Evolutionary conservation across 306 rosid species (phyloP).

Genomic region (Castanopsis chinensis): DNA sequence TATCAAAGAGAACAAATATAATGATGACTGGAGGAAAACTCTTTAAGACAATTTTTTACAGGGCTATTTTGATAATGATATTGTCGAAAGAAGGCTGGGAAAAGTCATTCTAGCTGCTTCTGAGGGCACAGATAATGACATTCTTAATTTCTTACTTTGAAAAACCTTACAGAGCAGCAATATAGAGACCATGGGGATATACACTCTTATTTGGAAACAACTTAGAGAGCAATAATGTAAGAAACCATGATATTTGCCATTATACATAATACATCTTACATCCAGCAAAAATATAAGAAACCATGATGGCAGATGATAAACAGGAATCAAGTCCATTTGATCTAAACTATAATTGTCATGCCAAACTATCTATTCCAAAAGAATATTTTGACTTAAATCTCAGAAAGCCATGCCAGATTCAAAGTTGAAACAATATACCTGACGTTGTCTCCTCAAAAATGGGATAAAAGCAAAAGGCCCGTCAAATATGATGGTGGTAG

Average conservation of each 20-base stretch:
- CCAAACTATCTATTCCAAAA: conserved; percentile 3
- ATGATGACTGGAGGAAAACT: not conserved
- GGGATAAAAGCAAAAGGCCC: conserved; percentile 64
- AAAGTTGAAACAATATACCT: conserved; percentile 45
- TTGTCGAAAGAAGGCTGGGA: not conserved
- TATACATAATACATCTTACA: not conserved
- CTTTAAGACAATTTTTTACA: too few species aligned
- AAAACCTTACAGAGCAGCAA: too few species aligned
- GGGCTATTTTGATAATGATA: too few species aligned
- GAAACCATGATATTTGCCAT: not conserved
- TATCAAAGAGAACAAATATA: not conserved
- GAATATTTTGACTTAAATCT: not conserved
- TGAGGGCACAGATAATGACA: too few species aligned
- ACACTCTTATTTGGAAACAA: not conserved
- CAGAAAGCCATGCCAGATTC: not conserved
- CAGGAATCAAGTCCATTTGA: conserved; percentile 9
- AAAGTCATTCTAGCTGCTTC: not conserved
- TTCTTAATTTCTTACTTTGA: too few species aligned
- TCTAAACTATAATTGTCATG: not conserved
- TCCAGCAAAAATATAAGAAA: not conserved
- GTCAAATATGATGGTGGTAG: conserved; percentile 70
- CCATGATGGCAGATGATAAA: conserved; percentile 7
- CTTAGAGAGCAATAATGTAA: not conserved
- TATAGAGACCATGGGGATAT: too few species aligned
- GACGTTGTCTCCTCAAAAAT: conserved; percentile 43